Conservation (phyloP, 768 basidiomycete species). For the Xanthoconium purpureum region DNA sequence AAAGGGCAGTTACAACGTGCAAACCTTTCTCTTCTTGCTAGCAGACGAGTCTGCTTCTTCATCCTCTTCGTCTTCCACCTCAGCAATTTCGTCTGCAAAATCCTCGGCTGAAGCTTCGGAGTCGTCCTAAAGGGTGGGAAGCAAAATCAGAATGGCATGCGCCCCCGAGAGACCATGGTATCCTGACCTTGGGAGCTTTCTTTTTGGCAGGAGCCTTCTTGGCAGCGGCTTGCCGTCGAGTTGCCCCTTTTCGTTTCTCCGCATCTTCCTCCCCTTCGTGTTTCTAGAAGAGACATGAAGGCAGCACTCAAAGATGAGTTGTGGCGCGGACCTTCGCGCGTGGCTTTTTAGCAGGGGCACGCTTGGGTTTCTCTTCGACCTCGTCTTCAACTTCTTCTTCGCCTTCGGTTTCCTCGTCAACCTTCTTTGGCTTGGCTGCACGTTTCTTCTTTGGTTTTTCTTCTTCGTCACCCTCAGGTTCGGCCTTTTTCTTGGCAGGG, state of each 20-base stretch:
- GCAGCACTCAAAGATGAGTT: constrained; percentile 2
- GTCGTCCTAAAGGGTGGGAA: constrained; percentile 21
- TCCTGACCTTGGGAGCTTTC: constrained; percentile 38
- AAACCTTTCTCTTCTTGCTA: constrained; percentile 72
- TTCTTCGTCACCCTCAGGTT: constrained; percentile 34
- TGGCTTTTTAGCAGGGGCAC: constrained; percentile 34
- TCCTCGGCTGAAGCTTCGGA: constrained; percentile 47
- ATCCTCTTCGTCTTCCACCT: constrained; percentile 49
- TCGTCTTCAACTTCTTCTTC: constrained; percentile 37
- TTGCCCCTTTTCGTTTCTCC: constrained; percentile 49
- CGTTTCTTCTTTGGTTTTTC: constrained; percentile 37
- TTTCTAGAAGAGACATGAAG: constrained; percentile 26
- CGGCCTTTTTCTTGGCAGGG: constrained; percentile 35
- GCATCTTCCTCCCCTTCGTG: constrained; percentile 31
- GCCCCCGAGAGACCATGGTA: not conserved
- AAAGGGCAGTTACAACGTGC: not conserved
- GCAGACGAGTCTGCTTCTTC: constrained; percentile 34
- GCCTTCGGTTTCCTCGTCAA: constrained; percentile 33
- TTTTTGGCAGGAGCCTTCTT: constrained; percentile 51
- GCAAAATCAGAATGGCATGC: not conserved
- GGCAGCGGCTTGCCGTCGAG: constrained; percentile 41
- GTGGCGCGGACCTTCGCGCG: constrained; percentile 34
- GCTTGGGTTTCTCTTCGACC: constrained; percentile 29
- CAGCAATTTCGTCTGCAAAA: constrained; percentile 43
- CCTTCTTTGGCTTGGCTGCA: constrained; percentile 31